Evolutionary conservation across 768 basidiomycete genomes (phyloP).

Genomic region (Hypholoma fasciculare): DNA sequence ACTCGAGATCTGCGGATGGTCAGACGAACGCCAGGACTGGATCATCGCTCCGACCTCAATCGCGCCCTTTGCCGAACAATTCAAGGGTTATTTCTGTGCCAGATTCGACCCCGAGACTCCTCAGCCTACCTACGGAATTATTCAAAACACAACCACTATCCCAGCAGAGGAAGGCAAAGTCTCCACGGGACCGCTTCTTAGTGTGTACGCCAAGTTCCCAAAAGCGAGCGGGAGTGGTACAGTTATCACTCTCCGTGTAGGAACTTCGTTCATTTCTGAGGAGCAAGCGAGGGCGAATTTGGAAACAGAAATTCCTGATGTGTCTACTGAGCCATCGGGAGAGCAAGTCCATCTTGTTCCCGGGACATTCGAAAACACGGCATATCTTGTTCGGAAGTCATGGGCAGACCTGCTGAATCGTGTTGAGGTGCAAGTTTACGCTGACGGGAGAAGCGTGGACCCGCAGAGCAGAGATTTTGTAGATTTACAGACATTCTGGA

Average conservation of each 20-base stretch:
- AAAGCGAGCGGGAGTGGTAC: constrained; percentile 13
- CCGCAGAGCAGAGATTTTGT: constrained; percentile 32
- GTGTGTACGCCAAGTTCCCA: constrained; percentile 53
- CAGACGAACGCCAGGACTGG: constrained; percentile 69
- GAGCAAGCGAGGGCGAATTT: constrained; percentile 61
- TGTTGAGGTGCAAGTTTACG: constrained; percentile 48
- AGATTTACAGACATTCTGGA: constrained; percentile 53
- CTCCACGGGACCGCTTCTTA: constrained; percentile 44
- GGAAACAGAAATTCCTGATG: constrained; percentile 33
- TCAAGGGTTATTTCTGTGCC: constrained; percentile 60
- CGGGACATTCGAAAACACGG: constrained; percentile 51
- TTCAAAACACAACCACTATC: constrained; percentile 40
- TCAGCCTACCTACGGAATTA: constrained; percentile 39
- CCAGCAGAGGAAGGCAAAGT: constrained; percentile 18
- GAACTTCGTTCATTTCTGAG: constrained; percentile 74
- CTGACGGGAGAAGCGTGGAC: constrained; percentile 14
- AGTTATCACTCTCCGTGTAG: constrained; percentile 56
- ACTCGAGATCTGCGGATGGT: constrained; percentile 51
- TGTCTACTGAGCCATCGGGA: not conserved
- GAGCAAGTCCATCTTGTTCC: constrained; percentile 6
- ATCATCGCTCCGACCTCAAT: constrained; percentile 62
- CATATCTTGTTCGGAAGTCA: constrained; percentile 40
- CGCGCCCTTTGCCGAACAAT: constrained; percentile 34
- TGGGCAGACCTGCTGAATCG: constrained; percentile 62
- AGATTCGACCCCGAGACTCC: constrained; percentile 51